Evolutionary conservation across 306 rosid genomes (phyloP), one percentile per base, ranked within the genome.

Genomic region (Prunus mume): DNA sequence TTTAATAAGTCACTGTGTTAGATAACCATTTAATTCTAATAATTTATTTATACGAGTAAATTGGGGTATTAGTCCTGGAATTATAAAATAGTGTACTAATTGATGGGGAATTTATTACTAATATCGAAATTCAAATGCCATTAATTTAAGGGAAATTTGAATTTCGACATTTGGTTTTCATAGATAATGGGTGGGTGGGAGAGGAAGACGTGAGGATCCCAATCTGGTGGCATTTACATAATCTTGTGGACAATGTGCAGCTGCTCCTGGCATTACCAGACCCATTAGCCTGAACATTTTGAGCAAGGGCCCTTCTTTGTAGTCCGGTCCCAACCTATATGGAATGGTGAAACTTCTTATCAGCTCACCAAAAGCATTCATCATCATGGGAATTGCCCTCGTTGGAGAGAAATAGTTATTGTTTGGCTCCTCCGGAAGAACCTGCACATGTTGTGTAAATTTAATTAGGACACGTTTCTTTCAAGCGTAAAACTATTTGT

Each of bases 171-270:
- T 38, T 38, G 43, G 2, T 6, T 38, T 71, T 61, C 5, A 78
- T 18, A 19, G 28, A 38, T 8, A 20, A 65, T 76, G 41, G 20
- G 70, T 70, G 46, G 18, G 34, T 12, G 28, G 56, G 46, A 64
- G 46, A 64, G 56, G 41, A 81, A 66, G 30, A 76, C 69, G 43
- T 0, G 72, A 9, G n/a, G 90, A 64, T 43, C 88, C 96, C 51
- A 90, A 55, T 12, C 90, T 81, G 45, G 93, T 90, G 28, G 89
- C 70, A 68, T 91, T 93, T 4, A 91, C 88, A 76, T 93, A 91
- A 74, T 93, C 96, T 34, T 88, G 95, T 12, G 93, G 87, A 81
- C 77, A 70, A 22, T 93, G 96, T 22, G 92, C 91, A 45, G 90
- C 47, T 34, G 90, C 4, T 3, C 96, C 97, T 5, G 93, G 96